Base-by-base conservation (phyloP, 2,329 filamentous ascomycete genomes). In the Harringtonia aguacate region DNA sequence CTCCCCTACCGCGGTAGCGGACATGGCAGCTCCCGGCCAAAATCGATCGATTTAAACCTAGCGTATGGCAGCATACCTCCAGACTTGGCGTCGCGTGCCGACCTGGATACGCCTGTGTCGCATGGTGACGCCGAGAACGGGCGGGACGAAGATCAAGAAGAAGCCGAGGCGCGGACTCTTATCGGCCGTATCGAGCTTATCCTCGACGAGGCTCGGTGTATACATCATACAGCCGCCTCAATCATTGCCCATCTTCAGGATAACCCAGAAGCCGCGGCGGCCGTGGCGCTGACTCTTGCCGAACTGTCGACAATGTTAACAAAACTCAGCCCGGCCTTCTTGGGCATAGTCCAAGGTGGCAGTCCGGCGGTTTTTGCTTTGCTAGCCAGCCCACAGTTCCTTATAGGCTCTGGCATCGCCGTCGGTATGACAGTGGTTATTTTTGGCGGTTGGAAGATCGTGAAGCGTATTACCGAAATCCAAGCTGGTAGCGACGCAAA, bases 401-500 rank as follows among this genome's bases (percentile, higher is more conserved):
- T 95, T 50, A 95, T 98, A 55, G 88, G 88, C 4, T 87, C 86
- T 1, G 86, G 89, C 36, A 79, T 95, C 14, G 86, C 85, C 1
- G 80, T 95, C 1, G 92, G 92, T 14, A 81, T 95, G n/a, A 97
- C 92, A 0, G 81, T 97, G 9, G 86, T 98, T 55, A 89, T 92
- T 60, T 86, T 98, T 48, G 92, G 92, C 43, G 90, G 92, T 6
- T 97, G 87, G 75, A 97, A 95, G 66, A 95, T 98, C 60, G 81
- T 98, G 64, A 94, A 95, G 71, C 82, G 80, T 54, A 86, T 97
- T 52, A 62, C 64, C 47, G 71, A 73, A 43, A 58, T 57, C 18
- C 59, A 61, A 43, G 51, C 56, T 4, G 27, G 12, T 31, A 8
- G 12, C 13, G 30, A 5, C 7, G 13, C 12, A 31, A 5, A 24